Evolutionary conservation across 2,329 filamentous ascomycete genomes (phyloP), one percentile per base, ranked within the genome.

Genomic region (Orbilia quercus): DNA sequence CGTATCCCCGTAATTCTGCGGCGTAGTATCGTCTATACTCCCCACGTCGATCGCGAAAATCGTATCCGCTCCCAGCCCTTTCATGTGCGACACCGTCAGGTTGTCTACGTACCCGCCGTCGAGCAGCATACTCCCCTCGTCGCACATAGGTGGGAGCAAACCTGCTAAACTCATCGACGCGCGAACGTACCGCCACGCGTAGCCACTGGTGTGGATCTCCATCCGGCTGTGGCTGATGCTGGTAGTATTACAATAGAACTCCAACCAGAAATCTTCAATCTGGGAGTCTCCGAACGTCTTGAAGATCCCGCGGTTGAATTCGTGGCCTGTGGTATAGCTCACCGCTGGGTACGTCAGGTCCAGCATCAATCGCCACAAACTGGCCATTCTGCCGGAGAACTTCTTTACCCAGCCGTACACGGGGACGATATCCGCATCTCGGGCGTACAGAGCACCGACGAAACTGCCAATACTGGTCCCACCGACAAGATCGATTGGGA

Each of bases 211-310:
- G 81, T 99, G 95, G 76, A 96, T 93, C 80, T 99, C 95, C 1
- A 88, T 88, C 18, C 94, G 87, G 74, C 91, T 95, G 81, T 96
- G 96, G 82, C 91, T 96, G 82, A 99, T 98, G 81, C 98, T 99
- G 38, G 96, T 99, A 0, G 95, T 98, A 82, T 99, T 99, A 85
- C 96, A 99, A 82, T 99, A 99, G 80, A 92, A 99, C 77, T 96
- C 92, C 9, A 99, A 86, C 95, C 95, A 99, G 79, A 98, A 99
- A 80, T 99, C 95, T 81, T 99, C 95, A 67, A 99, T 98, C 79
- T 98, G 95, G 7, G 91, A 91, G 78, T 97, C 92, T 12, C 93
- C 95, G 80, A 99, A 97, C 0, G 94, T 92, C 81, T 99, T 99
- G 87, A 97, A 99, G 76, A 99, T 97, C 42, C 95, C 95, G 5